Base-by-base conservation (phyloP, 2,329 filamentous ascomycete genomes). In the Rhynchosporium graminicola region DNA sequence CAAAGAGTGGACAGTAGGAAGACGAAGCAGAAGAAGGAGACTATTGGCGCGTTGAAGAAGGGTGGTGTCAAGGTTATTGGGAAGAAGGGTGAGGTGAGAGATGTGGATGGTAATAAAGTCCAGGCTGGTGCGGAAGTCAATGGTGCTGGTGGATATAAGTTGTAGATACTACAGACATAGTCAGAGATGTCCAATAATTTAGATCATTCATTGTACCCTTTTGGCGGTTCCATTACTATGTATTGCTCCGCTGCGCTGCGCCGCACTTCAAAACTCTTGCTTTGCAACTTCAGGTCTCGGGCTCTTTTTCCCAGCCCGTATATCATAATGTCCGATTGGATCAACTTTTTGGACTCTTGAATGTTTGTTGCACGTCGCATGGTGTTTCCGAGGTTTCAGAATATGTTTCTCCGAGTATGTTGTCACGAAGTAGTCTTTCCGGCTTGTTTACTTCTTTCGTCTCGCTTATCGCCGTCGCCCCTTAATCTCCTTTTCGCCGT, bases 1-100 rank as follows among this genome's bases (percentile, higher is more conserved):
- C 78, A 79, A 67, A 82, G 80, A 70, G 76, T 79, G 38, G 76
- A 82, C 70, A 80, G 80, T 71, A 87, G 84, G 77, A 88, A 87
- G 76, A 82, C 79, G 33, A 80, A 83, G 68, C 79, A 81, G 58
- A 82, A 80, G 67, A 77, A 77, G 65, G 78, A 81, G 63, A 80
- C 79, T 28, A 70, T 82, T 57, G 77, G 75, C 5, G 77, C 81
- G 56, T 78, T 94, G 73, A 91, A 89, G 80, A 91, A 89, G 82
- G 92, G 91, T 58, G 91, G 91, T 64, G 94, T 97, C 70, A 94
- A 90, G 82, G 85, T 98, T 64, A 95, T 97, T 77, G 93, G 92
- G 66, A 90, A 89, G 78, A 93, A 91, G 80, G 94, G 94, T 58
- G 88, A 93, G 76, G 79, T 97, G 60, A 88, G 88, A 20, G 89